Conservation (phyloP, 495 filamentous ascomycete species). For the Podospora pseudoanserina region DNA sequence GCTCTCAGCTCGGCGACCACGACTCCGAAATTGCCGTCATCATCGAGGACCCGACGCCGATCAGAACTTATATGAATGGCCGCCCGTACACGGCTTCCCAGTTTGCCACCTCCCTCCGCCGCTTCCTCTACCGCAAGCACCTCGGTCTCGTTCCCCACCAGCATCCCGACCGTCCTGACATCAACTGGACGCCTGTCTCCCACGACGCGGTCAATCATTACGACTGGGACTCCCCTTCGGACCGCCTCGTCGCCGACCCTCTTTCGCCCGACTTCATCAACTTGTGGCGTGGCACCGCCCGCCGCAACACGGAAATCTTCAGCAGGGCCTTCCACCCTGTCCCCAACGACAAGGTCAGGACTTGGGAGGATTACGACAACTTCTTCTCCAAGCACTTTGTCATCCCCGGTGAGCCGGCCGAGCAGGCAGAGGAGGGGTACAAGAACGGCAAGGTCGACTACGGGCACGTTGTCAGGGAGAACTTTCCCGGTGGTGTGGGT, state of each 20-base stretch:
- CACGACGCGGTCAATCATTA: slow-evolving; percentile 62
- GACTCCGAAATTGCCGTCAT: slow-evolving; percentile 54
- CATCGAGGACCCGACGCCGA: slow-evolving; percentile 59
- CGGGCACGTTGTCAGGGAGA: slow-evolving; percentile 80
- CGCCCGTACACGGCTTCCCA: slow-evolving; percentile 63
- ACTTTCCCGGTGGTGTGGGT: slow-evolving; percentile 63
- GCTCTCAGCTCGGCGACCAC: slow-evolving; percentile 82
- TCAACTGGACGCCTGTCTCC: slow-evolving; percentile 74
- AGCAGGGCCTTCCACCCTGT: slow-evolving; percentile 82
- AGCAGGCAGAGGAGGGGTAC: slow-evolving; percentile 27
- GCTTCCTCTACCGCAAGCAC: slow-evolving; percentile 87
- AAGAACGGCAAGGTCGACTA: slow-evolving; percentile 54
- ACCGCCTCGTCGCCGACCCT: slow-evolving; percentile 72
- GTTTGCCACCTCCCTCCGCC: slow-evolving; percentile 81
- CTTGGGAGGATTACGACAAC: slow-evolving; percentile 80
- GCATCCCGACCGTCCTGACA: slow-evolving; percentile 53
- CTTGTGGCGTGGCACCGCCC: slow-evolving; percentile 71
- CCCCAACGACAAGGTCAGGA: slow-evolving; percentile 73
- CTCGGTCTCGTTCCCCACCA: slow-evolving; percentile 78
- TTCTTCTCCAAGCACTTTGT: slow-evolving; percentile 70
- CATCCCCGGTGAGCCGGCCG: slow-evolving; percentile 47
- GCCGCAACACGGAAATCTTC: slow-evolving; percentile 81
- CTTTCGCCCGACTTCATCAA: slow-evolving; percentile 61
- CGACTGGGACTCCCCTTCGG: slow-evolving; percentile 75
- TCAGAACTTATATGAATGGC: slow-evolving; percentile 70